Evolutionary conservation across 306 rosid species (phyloP), one percentile per base, ranked within the genome.

Genomic region (Malus orientalis): DNA sequence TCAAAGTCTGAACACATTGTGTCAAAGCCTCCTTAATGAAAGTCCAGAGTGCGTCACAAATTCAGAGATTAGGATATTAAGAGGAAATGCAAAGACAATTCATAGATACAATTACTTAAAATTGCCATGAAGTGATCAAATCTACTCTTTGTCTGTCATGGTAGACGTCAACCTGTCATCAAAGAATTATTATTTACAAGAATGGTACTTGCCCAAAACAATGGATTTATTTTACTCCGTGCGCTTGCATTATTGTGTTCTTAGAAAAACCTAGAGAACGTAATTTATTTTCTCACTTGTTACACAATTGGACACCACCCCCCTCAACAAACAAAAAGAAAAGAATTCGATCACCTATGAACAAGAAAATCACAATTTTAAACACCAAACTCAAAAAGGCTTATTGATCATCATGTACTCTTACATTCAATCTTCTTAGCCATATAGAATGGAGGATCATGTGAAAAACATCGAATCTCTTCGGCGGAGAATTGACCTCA

Each of bases 361-460:
- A 45, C 55, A 62, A 11, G 45, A 19, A 3, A 13, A 65, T 4
- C 2, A 23, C 16, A 19, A 19, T 25, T 19, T 15, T 20, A 11
- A 7, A 58, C 30, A 47, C n/a, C 44, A 20, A 44, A 51, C 25
- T 25, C 14, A 61, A 0, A 10, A 58, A 11, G 14, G 11, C 14
- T 79, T 30, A 73, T 69, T 83, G 79, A 78, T 85, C 78, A 36
- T 91, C 77, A 20, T 69, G 81, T 27, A 93, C 25, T 76, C 85
- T 73, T 11, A 92, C 67, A 64, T 95, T 95, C 45, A 92, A 57
- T 80, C 99, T 89, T 84, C 97, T 84, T 11, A 95, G 91, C 99
- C 97, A 95, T 1, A 95, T 80, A 40, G 99, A 95, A 75, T 95
- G 99, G 14, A 95, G 90, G n/a, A 89, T 88, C 97, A 95, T 92